Percentiles rank a stretch among this genome's conserved stretches.
Conservation (phyloP, 495 filamentous ascomycete genomes). For the Xylaria cubensis region DNA sequence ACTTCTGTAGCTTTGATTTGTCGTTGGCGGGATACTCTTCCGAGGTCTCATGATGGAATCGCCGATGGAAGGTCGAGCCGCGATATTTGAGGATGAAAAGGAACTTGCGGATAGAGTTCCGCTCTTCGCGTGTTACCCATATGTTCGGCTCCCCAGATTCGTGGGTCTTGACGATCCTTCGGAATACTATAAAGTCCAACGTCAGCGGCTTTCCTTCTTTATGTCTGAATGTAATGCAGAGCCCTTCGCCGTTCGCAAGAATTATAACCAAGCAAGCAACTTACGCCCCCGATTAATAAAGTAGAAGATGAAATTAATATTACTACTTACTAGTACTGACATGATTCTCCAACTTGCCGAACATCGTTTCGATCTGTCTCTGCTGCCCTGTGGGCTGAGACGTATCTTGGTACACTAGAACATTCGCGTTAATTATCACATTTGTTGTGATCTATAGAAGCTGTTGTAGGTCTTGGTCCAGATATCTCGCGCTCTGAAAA, state of each 20-base stretch:
- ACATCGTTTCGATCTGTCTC: constrained; percentile 47
- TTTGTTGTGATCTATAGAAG: too few species aligned
- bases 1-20: constrained; percentile 42
- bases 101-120: constrained; percentile 57
- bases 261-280: too few species aligned
- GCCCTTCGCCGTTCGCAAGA: neutral
- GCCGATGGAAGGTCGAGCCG: constrained; percentile 38
- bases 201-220: neutral
- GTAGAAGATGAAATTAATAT: neutral
- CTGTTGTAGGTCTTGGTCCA: too few species aligned
- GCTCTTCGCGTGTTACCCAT: constrained; percentile 48
- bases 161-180: constrained; percentile 43
- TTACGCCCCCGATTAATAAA: neutral
- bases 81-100: constrained; percentile 63
- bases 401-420: constrained; percentile 48
- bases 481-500: too few species aligned
- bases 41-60: constrained; percentile 43
- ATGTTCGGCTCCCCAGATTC: constrained; percentile 35
- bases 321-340: constrained; percentile 29
- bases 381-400: constrained; percentile 29
- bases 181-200: constrained; percentile 30
- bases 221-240: neutral
- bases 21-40: constrained; percentile 52
- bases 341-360: constrained; percentile 44
- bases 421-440: too few species aligned